Evolutionary conservation across 169 alveolate genomes (phyloP).

Genomic region (Babesia bovis): DNA sequence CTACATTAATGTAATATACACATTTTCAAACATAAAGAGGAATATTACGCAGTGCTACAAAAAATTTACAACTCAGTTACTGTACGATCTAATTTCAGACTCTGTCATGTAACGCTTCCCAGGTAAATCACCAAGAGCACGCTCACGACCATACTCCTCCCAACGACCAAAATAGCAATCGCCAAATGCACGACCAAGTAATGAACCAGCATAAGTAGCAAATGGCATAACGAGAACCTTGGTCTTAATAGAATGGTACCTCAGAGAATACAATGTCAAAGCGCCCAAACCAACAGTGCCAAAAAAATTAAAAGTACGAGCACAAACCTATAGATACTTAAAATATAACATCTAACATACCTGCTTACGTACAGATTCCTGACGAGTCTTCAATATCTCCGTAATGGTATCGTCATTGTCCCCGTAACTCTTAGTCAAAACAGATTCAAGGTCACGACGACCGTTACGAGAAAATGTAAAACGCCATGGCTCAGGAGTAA

Average conservation of each 20-base stretch:
- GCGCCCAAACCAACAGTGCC: conserved; percentile 46
- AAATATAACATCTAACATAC: background rate
- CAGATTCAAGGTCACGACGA: conserved; percentile 38
- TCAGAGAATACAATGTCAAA: conserved; percentile 28
- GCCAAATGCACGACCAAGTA: conserved; percentile 53
- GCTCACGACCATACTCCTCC: conserved; percentile 58
- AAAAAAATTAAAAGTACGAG: conserved; percentile 15
- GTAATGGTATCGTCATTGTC: conserved; percentile 58
- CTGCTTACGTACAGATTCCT: conserved; percentile 52
- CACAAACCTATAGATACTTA: conserved; percentile 23
- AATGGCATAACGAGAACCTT: conserved; percentile 61
- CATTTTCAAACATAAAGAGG: no score
- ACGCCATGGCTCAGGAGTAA: conserved; percentile 57
- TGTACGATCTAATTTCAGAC: conserved; percentile 26
- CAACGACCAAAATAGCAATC: conserved; percentile 57
- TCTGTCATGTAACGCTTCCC: conserved; percentile 55
- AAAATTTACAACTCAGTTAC: no score
- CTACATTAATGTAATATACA: no score
- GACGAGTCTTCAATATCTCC: conserved; percentile 36
- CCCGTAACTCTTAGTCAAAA: conserved; percentile 47
- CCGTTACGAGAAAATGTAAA: conserved; percentile 55
- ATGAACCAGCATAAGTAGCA: conserved; percentile 47
- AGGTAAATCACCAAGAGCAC: conserved; percentile 65
- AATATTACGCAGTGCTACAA: no score
- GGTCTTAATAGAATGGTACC: conserved; percentile 64